Conservation (phyloP, 2,329 filamentous ascomycete genomes). For the Paramyrothecium roridum region DNA sequence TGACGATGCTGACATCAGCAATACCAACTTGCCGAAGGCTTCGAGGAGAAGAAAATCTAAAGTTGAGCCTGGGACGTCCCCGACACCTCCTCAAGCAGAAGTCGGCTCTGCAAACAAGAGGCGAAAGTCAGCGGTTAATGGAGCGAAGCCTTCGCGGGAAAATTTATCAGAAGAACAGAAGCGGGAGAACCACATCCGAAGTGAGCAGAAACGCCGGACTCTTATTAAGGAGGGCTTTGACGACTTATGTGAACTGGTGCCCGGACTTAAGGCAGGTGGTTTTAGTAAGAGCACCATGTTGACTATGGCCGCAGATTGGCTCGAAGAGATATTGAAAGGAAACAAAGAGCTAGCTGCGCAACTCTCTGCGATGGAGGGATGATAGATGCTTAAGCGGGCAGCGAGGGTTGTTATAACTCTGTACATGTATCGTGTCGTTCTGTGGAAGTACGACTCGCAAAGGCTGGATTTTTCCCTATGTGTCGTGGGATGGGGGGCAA, state of each 20-base stretch:
- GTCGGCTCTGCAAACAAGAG: constrained; percentile 39
- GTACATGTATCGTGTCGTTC: not conserved
- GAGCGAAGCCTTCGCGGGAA: constrained; percentile 51
- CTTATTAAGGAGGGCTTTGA: constrained; percentile 81
- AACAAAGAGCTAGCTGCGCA: constrained; percentile 60
- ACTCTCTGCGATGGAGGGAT: constrained; percentile 36
- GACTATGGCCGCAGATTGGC: constrained; percentile 70
- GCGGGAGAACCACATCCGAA: constrained; percentile 80
- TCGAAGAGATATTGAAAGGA: constrained; percentile 68
- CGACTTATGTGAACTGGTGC: constrained; percentile 73
- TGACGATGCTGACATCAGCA: constrained; percentile 36
- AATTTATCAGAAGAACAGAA: constrained; percentile 83
- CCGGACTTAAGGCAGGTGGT: constrained; percentile 68
- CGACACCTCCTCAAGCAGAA: constrained; percentile 28
- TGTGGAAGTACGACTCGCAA: no score
- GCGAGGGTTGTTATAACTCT: not conserved
- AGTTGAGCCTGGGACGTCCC: constrained; percentile 28
- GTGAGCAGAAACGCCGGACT: constrained; percentile 81
- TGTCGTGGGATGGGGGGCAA: no score
- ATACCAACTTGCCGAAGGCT: constrained; percentile 24
- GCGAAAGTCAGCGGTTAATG: constrained; percentile 43
- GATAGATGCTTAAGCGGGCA: constrained; percentile 2
- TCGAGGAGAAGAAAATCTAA: constrained; percentile 47
- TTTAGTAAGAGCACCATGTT: constrained; percentile 83
- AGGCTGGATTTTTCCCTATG: no score